Conservation (phyloP, 148 eudicot species). For the Fagopyrum esculentum region DNA sequence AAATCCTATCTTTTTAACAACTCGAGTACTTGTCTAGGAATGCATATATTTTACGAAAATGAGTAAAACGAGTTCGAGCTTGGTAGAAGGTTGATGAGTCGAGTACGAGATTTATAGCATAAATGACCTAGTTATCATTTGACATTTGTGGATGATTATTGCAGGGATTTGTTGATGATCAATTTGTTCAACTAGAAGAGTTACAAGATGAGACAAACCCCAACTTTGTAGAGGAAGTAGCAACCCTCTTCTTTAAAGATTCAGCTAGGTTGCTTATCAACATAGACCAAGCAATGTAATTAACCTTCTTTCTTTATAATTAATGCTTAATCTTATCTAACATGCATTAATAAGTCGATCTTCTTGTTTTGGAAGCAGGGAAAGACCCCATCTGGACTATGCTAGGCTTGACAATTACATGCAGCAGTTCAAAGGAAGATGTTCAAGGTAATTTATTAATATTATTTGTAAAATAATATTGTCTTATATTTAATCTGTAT, state of each 20-base stretch:
- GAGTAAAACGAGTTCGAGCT: too few relatives aligned
- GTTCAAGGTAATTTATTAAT: conserved; percentile 49
- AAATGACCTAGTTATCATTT: not conserved
- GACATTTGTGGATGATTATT: not conserved
- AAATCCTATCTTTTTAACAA: too few relatives aligned
- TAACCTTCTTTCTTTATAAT: not conserved
- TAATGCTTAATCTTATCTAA: too few relatives aligned
- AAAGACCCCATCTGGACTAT: conserved; percentile 61
- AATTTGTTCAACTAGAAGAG: conserved; percentile 88
- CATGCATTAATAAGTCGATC: not conserved
- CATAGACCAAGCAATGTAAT: conserved; percentile 78
- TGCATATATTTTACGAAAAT: too few relatives aligned
- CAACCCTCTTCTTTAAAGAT: conserved; percentile 68
- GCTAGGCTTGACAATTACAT: conserved; percentile 57
- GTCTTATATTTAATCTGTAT: not conserved
- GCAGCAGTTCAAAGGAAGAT: conserved; percentile 91
- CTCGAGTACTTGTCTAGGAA: too few relatives aligned
- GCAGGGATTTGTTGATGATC: conserved; percentile 89
- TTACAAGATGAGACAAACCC: conserved; percentile 90
- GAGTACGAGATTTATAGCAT: too few relatives aligned
- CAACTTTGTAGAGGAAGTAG: conserved; percentile 89
- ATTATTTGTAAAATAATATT: not conserved
- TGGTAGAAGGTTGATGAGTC: too few relatives aligned
- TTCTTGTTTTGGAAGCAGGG: conserved; percentile 31
- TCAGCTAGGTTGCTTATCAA: conserved; percentile 61